Base-by-base conservation (phyloP, 1,139 yeast genomes). In the Pichia norvegensis region DNA sequence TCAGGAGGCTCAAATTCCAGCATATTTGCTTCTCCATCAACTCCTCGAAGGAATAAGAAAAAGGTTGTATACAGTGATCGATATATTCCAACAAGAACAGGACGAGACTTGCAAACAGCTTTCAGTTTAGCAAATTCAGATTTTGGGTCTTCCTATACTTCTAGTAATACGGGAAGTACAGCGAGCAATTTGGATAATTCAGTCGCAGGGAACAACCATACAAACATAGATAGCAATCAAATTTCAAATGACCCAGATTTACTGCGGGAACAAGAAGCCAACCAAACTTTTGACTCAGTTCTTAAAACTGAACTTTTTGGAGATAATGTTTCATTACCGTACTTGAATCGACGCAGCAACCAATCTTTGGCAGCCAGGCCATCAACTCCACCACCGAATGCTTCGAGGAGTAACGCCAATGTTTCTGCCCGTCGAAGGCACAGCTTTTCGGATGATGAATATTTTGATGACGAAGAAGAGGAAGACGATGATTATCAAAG, bases 271-370 rank as follows among this genome's bases (percentile, higher is more conserved):
- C 84, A 81, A 53, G 95, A 85, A 57, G 96, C 97, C 3, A 86
- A 86, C 60, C 69, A 84, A 53, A 86, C 95, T 0, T 94, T 90
- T 63, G 81, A 90, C 42, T 79, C 94, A 0, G 84, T 94, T 6
- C 67, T 92, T 37, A 85, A 86, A 57, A 87, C 95, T 29, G 99
- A 92, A 62, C 68, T 92, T 38, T 92, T 92, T 69, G 97, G 97
- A 9, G 94, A 84, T 31, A 43, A 40, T 27, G 23, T 48, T 9
- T 87, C 88, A 4, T 45, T 54, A 17, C 40, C 51, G 2, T 49
- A 46, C 36, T 38, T 54, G 16, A 41, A 42, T 29, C 44, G 52
- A 4, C 9, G 23, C 3, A 45, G 44, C 17, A 49, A 43, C 16
- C 40, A 51, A 14, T 43, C 54, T 31, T 46, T 55, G 31, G 45